Base-by-base conservation (phyloP, 2,329 filamentous ascomycete species). In the Fusarium xylarioides region DNA sequence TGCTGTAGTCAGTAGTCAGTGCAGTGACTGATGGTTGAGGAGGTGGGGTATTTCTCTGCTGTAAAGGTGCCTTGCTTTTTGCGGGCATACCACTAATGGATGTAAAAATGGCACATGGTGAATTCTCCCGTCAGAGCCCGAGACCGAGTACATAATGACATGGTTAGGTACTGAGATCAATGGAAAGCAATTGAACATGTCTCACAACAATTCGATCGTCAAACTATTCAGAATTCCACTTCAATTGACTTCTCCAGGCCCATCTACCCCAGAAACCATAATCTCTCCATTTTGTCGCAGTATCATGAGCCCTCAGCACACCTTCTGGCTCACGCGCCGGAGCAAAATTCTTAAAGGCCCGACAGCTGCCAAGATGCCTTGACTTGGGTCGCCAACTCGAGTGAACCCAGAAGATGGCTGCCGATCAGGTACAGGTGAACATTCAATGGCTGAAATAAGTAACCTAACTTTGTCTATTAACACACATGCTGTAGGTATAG, bases 341-440 rank as follows among this genome's bases (percentile, higher is more conserved):
- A 44, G 47, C 37, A 46, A 58, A 58, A 40, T 60, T 61, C 30
- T 30, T 57, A 70, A 71, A 71, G 68, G 68, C 62, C 66, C 70
- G 67, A 71, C 62, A 73, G 28, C 54, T 71, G 70, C 70, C 70
- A 73, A 73, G 70, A 60, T 71, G 40, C n/a, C 32, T 71, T 50
- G 19, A 57, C 66, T 49, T 63, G 26, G 47, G 44, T 42, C 66
- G 42, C 40, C 54, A 53, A 59, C 60, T 57, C 34, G 30, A 63
- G 46, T 46, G 40, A 71, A 53, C 38, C 69, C 60, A 76, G 52
- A 57, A 65, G 34, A 44, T 54, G 43, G 68, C 59, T 66, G 74
- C 67, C 74, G 73, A 76, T 76, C 74, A 77, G 74, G 74, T 77
- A 76, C 74, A 63, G 52, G 19, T 37, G 61, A 55, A 44, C 68